Evolutionary conservation across 768 basidiomycete genomes (phyloP), one percentile per base, ranked within the genome.

Genomic region (Boletus speciosus): DNA sequence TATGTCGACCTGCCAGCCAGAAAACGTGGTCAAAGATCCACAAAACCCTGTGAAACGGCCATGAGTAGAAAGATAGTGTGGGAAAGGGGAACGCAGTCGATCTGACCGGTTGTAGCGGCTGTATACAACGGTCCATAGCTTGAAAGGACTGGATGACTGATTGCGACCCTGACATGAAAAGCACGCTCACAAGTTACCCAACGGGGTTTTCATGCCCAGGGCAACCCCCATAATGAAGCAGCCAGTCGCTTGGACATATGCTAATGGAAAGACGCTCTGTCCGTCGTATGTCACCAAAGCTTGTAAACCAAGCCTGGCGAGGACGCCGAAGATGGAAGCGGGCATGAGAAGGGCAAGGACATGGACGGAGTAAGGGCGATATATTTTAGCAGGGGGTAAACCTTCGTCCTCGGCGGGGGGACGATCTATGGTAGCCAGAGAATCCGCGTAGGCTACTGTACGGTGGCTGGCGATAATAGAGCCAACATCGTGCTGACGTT

Each of bases 1-100:
- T 0, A 93, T 71, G 56, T 95, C 91, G 10, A 90, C 66, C 70
- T 98, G 92, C 97, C 97, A 98, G 36, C 86, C 82, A 15, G 95
- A 97, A 75, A 98, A 98, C 2, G 94, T 98, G 10, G 97, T 99
- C 61, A 98, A 71, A 2, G 93, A 96, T 4, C 96, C 97, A 66
- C 97, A 98, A 70, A 98, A 93, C 14, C 93, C 94, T 87, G 55
- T 47, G 27, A 42, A 15, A 44, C 36, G 25, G 36, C 32, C 14
- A 32, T 31, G 41, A 36, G 48, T 57, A 42, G 35, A 48, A 29
- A 46, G 25, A 52, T 16, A 21, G 40, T 47, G 39, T 31, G 32
- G 38, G 37, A 11, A 34, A 44, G 29, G 32, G 41, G 10, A 44
- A 12, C 12, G 29, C n/a, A 31, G 32, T 16, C 10, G 49, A 45